Evolutionary conservation across 768 basidiomycete species (phyloP).

Genomic region (Heimioporus sp.): DNA sequence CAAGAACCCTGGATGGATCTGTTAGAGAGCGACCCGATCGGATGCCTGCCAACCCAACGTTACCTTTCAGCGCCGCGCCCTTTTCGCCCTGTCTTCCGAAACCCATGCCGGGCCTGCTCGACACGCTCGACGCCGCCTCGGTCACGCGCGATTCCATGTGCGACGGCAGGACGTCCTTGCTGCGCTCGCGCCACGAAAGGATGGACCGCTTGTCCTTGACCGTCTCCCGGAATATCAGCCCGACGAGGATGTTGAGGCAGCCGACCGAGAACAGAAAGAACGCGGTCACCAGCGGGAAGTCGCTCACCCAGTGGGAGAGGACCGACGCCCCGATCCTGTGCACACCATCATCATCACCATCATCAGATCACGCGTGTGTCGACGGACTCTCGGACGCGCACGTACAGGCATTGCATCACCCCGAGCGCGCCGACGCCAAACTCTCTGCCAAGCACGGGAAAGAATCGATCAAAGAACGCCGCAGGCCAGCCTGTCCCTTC

Average conservation of each 20-base stretch:
- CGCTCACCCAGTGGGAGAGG: constrained; percentile 75
- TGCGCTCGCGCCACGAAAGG: constrained; percentile 60
- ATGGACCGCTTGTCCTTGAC: constrained; percentile 68
- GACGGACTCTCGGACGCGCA: no score
- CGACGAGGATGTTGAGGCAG: constrained; percentile 78
- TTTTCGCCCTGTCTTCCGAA: constrained; percentile 85
- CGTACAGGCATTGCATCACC: constrained; percentile 81
- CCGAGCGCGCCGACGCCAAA: constrained; percentile 90
- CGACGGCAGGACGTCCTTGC: constrained; percentile 56
- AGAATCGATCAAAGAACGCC: constrained; percentile 79
- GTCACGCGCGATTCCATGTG: constrained; percentile 9
- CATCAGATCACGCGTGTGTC: background rate
- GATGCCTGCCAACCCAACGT: background rate
- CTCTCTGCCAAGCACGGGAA: constrained; percentile 83
- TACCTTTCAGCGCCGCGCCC: constrained; percentile 64
- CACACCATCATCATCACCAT: no score
- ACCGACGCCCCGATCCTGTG: constrained; percentile 63
- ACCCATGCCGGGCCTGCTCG: constrained; percentile 52
- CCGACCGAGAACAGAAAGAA: constrained; percentile 85
- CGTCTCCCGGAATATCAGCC: constrained; percentile 72
- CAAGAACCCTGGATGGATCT: constrained; percentile 43
- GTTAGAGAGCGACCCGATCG: background rate
- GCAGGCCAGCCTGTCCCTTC: constrained; percentile 59
- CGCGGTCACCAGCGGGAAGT: constrained; percentile 82
- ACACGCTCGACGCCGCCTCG: constrained; percentile 12